These are phyloP conservation scores for Rubia balearica DNA, from an alignment of 305 asterid species.

Conservation along the genomic window DNA sequence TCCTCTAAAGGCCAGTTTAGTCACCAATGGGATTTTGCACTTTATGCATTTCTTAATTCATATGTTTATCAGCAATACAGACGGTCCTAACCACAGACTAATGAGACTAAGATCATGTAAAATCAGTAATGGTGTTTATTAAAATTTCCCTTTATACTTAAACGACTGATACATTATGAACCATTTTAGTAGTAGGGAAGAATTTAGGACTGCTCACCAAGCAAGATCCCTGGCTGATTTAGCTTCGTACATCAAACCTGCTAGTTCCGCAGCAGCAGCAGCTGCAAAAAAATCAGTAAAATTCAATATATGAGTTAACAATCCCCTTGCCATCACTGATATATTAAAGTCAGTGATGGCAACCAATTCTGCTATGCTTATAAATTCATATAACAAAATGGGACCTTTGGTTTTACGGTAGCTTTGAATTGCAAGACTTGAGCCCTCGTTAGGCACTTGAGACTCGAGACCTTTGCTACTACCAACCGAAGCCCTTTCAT, in stretches of 20 bases:
- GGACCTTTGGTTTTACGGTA: conserved; percentile 20
- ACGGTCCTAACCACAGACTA: background rate
- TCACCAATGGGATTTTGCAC: background rate
- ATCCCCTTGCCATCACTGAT: no score
- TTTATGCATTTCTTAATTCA: background rate
- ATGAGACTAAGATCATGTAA: background rate
- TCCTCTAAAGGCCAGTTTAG: background rate
- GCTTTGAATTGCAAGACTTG: conserved; percentile 16
- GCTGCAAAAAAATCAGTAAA: conserved; percentile 29
- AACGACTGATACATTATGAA: background rate
- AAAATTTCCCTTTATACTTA: background rate
- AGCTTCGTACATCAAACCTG: conserved; percentile 67
- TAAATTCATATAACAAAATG: background rate
- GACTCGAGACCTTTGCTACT: no score
- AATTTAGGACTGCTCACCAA: conserved; percentile 47
- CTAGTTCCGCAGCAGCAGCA: conserved; percentile 54
- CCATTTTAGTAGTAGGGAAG: no score
- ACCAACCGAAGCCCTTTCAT: background rate
- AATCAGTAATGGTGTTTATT: background rate
- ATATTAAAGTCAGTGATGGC: background rate
- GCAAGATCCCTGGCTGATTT: conserved; percentile 72
- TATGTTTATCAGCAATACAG: background rate
- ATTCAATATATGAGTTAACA: conserved; percentile 20
- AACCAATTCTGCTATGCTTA: background rate
- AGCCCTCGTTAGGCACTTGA: conserved; percentile 4